Base-by-base conservation (phyloP, 2,329 filamentous ascomycete genomes). In the Penicillium sp. region DNA sequence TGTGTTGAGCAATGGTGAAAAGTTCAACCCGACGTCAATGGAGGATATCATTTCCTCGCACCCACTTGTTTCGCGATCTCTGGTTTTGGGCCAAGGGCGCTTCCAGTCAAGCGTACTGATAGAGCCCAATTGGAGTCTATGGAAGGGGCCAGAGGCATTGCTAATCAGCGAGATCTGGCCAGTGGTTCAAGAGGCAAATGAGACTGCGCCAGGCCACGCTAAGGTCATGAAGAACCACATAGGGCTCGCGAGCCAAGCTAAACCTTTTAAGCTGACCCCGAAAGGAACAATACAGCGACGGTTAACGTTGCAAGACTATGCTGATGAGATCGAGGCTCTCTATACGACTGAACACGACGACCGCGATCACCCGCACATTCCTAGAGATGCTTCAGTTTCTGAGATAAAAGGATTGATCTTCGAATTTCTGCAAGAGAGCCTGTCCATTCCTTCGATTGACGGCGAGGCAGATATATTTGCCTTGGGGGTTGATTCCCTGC, bases 91-190 rank as follows among this genome's bases (percentile, higher is more conserved):
- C 1, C 59, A 71, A 16, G 66, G 66, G 2, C 60, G 62, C 4
- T 68, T 71, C 16, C 70, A 75, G 34, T 21, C 75, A 13, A 63
- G 64, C 11, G 50, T 77, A 1, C 49, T 79, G 1, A 42, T 77
- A 16, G 75, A 77, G 56, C 69, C 66, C 1, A 8, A 39, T 13
- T 48, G 34, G 34, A 9, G 16, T 18, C 5, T 11, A 6, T 46
- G 29, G 44, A n/a, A 13, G 11, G 44, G 16, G 13, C 10, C 34
- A 7, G 3, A 18, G 5, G 16, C 16, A 9, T 21, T 9, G 8
- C 59, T 76, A 1, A 56, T 80, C 2, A 71, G 79, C 3, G 69
- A 68, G 42, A 72, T 82, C 4, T 81, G 79, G 78, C 38, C 38
- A 21, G 38, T 40, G 16, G 22, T 40, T 40, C 40, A 43, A 22